Evolutionary conservation across 106 monocot genomes (phyloP).

Genomic region (Allium sativum): DNA sequence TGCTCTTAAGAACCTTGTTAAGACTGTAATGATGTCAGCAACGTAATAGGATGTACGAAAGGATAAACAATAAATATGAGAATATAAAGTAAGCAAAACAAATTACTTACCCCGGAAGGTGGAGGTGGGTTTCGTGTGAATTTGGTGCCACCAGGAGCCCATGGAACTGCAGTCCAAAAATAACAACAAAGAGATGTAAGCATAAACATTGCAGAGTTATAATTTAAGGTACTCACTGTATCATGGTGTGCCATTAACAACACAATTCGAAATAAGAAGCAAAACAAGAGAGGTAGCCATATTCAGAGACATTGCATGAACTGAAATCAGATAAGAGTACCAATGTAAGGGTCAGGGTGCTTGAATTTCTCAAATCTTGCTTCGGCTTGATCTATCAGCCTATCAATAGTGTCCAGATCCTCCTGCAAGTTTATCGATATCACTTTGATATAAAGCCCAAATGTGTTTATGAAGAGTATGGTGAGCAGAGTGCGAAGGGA

Average conservation of each 20-base stretch:
- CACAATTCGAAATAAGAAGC: background rate
- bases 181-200: background rate
- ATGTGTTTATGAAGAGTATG: background rate
- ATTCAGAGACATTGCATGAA: no score
- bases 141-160: conserved; percentile 94
- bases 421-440: conserved; percentile 38
- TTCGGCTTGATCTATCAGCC: conserved; percentile 62
- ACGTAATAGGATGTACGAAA: background rate
- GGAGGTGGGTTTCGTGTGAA: conserved; percentile 85
- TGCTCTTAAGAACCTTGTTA: background rate
- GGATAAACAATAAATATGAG: background rate
- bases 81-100: background rate
- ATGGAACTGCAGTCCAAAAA: conserved; percentile 64
- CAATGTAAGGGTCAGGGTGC: conserved; percentile 98
- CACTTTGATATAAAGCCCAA: background rate
- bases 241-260: no score
- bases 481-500: no score
- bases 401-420: conserved; percentile 82
- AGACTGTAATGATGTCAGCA: background rate
- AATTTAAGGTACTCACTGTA: no score
- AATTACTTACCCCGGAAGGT: conserved; percentile 65
- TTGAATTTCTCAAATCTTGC: conserved; percentile 46
- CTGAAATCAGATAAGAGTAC: conserved; percentile 19
- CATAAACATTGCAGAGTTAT: no score
- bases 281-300: background rate